Conservation (phyloP, 768 basidiomycete species). For the Glaciozyma martinii region DNA sequence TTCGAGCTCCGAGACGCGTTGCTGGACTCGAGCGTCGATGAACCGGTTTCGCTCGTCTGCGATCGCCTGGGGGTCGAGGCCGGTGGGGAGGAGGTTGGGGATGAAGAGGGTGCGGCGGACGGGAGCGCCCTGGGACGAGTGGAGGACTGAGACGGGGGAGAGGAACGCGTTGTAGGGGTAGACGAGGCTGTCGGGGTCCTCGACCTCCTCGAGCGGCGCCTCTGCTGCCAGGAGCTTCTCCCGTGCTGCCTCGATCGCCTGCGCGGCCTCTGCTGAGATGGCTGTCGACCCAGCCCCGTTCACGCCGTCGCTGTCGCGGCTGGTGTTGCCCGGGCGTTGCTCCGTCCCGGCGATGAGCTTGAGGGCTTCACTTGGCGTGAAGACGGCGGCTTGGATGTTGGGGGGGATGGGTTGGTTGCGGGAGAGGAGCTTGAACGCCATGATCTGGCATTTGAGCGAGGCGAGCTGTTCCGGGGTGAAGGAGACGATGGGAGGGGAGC, state of each 20-base stretch:
- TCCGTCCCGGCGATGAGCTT: not conserved
- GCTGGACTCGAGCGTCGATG: slow-evolving; percentile 77
- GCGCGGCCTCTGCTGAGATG: not conserved
- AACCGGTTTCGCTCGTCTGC: slow-evolving; percentile 85
- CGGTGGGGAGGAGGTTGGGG: slow-evolving; percentile 80
- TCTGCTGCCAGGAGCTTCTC: slow-evolving; percentile 12
- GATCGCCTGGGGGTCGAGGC: slow-evolving; percentile 84
- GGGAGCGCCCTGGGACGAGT: slow-evolving; percentile 50
- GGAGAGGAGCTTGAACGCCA: slow-evolving; percentile 34
- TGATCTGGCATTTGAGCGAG: slow-evolving; percentile 32
- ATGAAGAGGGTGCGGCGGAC: slow-evolving; percentile 52
- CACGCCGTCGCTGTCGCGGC: not conserved
- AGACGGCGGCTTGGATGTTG: slow-evolving; percentile 25
- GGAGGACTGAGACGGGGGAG: slow-evolving; percentile 55
- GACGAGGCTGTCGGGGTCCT: slow-evolving; percentile 16
- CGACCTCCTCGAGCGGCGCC: slow-evolving; percentile 14
- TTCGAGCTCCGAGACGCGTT: slow-evolving; percentile 75
- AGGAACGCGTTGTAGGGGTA: slow-evolving; percentile 27
- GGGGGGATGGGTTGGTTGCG: slow-evolving; percentile 34
- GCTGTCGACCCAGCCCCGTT: not conserved
- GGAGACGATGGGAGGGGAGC: slow-evolving; percentile 56
- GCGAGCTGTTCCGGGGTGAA: slow-evolving; percentile 66
- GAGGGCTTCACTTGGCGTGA: slow-evolving; percentile 18
- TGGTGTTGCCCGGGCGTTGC: not conserved
- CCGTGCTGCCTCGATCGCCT: slow-evolving; percentile 2